Percentiles rank a stretch among this genome's conserved stretches.
These are phyloP conservation scores for Rhizopogon vulgaris DNA, from an alignment of 768 basidiomycete species.

Conservation along the genomic window DNA sequence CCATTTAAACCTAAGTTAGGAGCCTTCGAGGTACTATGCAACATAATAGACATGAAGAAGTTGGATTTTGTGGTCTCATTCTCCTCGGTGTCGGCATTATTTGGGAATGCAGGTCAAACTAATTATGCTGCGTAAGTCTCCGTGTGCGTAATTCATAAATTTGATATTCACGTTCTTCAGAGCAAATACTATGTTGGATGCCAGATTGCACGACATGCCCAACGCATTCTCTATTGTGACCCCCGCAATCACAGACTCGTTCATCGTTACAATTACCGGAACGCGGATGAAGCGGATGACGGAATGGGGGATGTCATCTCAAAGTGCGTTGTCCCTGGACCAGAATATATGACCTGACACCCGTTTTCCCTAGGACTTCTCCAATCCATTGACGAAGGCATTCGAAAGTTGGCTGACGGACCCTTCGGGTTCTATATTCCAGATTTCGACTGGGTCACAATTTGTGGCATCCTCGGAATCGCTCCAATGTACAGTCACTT, in stretches of 20 bases:
- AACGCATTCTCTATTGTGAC: constrained; percentile 29
- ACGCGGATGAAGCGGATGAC: not conserved
- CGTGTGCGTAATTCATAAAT: not conserved
- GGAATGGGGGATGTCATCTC: not conserved
- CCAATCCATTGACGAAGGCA: constrained; percentile 27
- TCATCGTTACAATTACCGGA: not conserved
- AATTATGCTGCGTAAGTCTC: constrained; percentile 13
- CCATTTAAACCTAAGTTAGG: constrained; percentile 17
- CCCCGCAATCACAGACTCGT: constrained; percentile 28
- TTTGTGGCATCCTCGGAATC: constrained; percentile 17
- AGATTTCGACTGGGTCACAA: constrained; percentile 24
- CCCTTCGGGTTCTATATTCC: constrained; percentile 26
- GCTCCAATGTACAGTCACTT: constrained; percentile 17
- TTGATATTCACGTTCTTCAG: not conserved
- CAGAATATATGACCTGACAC: not conserved
- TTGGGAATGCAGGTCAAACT: constrained; percentile 25
- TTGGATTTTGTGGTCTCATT: constrained; percentile 29
- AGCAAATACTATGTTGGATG: not conserved
- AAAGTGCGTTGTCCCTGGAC: not conserved
- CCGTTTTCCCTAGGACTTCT: constrained; percentile 15
- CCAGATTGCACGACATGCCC: constrained; percentile 10
- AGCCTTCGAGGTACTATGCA: constrained; percentile 13
- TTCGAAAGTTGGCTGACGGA: constrained; percentile 20
- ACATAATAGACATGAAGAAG: constrained; percentile 8
- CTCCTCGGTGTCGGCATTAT: constrained; percentile 30